Percentiles rank a stretch among this genome's conserved stretches.
These are phyloP conservation scores for Cylindrotheca fusiformis DNA, from an alignment of 108 stramenopile species.

Conservation along the genomic window DNA sequence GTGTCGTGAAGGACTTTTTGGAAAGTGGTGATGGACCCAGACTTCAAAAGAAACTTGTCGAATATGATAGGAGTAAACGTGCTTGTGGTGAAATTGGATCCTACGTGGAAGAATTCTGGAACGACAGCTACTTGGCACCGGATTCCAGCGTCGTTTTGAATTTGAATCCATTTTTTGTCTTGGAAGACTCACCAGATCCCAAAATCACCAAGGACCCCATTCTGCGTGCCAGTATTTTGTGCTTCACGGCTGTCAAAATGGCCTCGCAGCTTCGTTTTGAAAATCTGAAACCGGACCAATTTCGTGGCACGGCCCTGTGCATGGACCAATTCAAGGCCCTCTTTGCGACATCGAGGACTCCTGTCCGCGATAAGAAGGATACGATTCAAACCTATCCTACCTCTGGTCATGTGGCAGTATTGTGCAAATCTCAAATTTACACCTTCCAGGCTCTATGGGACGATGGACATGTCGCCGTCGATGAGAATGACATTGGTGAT, in stretches of 20 bases:
- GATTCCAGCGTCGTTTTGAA: slow-evolving; percentile 79
- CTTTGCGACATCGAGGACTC: slow-evolving; percentile 66
- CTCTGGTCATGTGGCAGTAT: slow-evolving; percentile 65
- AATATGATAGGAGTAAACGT: slow-evolving; percentile 61
- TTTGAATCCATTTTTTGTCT: slow-evolving; percentile 85
- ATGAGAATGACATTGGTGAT: slow-evolving; percentile 70
- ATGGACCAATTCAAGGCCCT: slow-evolving; percentile 70
- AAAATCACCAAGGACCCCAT: slow-evolving; percentile 68
- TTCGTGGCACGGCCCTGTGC: slow-evolving; percentile 71
- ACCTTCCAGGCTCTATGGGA: slow-evolving; percentile 81
- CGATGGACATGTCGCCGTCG: slow-evolving; percentile 68
- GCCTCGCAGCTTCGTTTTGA: slow-evolving; percentile 62
- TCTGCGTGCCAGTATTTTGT: slow-evolving; percentile 65
- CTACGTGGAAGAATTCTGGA: slow-evolving; percentile 90
- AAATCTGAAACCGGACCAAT: slow-evolving; percentile 63
- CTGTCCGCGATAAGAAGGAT: slow-evolving; percentile 46
- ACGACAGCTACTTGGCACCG: slow-evolving; percentile 81
- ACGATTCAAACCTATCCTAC: slow-evolving; percentile 58
- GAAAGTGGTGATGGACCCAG: slow-evolving; percentile 54
- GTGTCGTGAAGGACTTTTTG: slow-evolving; percentile 18
- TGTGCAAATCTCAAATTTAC: slow-evolving; percentile 69
- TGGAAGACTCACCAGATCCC: slow-evolving; percentile 83
- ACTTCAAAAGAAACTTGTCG: slow-evolving; percentile 62
- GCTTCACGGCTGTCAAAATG: slow-evolving; percentile 71
- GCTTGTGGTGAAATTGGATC: slow-evolving; percentile 51